phyloP scores from a whole-genome alignment of 2,329 filamentous ascomycete genomes.

The Claviceps spartinae region DNA sequence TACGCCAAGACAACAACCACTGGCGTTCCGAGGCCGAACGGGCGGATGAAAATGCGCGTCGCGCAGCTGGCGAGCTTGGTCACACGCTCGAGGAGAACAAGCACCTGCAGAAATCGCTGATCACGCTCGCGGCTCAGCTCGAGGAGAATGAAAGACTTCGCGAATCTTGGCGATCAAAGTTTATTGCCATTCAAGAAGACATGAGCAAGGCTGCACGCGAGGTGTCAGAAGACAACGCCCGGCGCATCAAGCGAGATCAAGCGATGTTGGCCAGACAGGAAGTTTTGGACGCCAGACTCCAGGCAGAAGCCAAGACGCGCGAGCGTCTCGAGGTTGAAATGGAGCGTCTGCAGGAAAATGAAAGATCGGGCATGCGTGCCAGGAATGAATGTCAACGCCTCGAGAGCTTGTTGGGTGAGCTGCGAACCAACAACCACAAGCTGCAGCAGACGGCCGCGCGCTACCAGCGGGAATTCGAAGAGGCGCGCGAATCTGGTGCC shows the following conservation, averaged over 20 bases:
- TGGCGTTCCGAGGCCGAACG: slow-evolving; percentile 50
- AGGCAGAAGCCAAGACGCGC: slow-evolving; percentile 57
- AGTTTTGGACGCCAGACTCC: slow-evolving; percentile 63
- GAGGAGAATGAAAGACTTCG: slow-evolving; percentile 77
- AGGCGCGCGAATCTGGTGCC: slow-evolving; percentile 66
- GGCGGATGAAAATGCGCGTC: slow-evolving; percentile 36
- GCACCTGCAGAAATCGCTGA: slow-evolving; percentile 59
- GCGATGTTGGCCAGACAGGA: slow-evolving; percentile 68
- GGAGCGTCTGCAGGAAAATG: slow-evolving; percentile 49
- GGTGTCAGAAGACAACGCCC: slow-evolving; percentile 69
- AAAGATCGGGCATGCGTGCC: slow-evolving; percentile 51
- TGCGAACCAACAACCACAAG: slow-evolving; percentile 55
- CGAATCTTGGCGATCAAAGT: slow-evolving; percentile 71
- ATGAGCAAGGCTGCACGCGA: slow-evolving; percentile 69
- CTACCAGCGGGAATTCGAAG: slow-evolving; percentile 70
- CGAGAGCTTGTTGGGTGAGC: slow-evolving; percentile 38
- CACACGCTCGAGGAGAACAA: slow-evolving; percentile 48
- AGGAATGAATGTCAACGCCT: slow-evolving; percentile 48
- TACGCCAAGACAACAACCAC: slow-evolving; percentile 43
- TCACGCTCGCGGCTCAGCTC: slow-evolving; percentile 61
- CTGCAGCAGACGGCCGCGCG: slow-evolving; percentile 55
- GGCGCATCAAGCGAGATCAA: slow-evolving; percentile 66
- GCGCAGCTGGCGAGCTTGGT: slow-evolving; percentile 34
- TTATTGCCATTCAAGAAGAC: slow-evolving; percentile 75
- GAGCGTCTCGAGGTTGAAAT: slow-evolving; percentile 55